Evolutionary conservation across 495 filamentous ascomycete genomes (phyloP).

Genomic region (Polyplosphaeria fusca): DNA sequence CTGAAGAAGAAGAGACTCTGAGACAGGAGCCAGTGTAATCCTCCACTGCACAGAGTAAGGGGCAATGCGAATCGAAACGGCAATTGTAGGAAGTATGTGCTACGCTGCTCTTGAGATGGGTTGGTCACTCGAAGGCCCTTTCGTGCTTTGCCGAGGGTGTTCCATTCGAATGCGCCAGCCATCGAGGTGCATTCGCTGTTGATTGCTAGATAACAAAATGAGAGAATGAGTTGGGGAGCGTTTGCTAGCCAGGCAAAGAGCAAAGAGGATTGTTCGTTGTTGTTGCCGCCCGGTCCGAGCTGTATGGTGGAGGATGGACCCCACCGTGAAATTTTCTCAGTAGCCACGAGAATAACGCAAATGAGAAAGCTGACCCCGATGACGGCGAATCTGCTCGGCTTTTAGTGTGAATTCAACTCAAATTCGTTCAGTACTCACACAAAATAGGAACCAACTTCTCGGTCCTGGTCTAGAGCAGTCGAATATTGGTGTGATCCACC

Average conservation of each 20-base stretch:
- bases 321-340: too few species aligned
- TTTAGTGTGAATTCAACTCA: too few species aligned
- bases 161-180: constrained; percentile 15
- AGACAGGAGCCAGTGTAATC: constrained; percentile 27
- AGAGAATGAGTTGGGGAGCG: constrained; percentile 20
- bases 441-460: constrained; percentile 4
- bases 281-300: not conserved
- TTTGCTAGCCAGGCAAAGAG: constrained; percentile 14
- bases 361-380: not conserved
- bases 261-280: not conserved
- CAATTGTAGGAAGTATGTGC: constrained; percentile 25
- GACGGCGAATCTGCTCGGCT: not conserved
- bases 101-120: constrained; percentile 7
- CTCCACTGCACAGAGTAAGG: constrained; percentile 8
- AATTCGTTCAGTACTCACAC: not conserved
- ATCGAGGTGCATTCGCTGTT: constrained; percentile 28
- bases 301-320: not conserved
- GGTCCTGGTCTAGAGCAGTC: too few species aligned
- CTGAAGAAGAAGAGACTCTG: constrained; percentile 25
- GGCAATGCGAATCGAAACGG: constrained; percentile 28
- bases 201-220: constrained; percentile 21
- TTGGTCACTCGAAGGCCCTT: constrained; percentile 23
- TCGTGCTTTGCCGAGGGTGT: not conserved
- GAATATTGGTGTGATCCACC: too few species aligned
- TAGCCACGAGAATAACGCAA: too few species aligned